phyloP scores from a whole-genome alignment of 192 early-diverging fungal species.

The Backusella tarrabulga region DNA sequence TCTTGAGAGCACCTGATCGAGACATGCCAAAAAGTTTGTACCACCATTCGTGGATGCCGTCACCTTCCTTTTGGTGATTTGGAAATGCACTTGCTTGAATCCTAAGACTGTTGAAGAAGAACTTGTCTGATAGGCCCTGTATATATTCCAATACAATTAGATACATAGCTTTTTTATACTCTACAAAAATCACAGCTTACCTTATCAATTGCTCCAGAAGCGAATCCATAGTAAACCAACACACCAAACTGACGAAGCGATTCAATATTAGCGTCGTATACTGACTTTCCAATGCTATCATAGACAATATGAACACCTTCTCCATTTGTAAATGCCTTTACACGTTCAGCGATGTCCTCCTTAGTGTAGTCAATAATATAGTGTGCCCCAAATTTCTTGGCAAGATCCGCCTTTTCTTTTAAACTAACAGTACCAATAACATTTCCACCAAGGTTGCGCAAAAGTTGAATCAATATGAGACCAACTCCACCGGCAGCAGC shows the following conservation, averaged over 20 bases:
- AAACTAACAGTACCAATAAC: conserved; percentile 87
- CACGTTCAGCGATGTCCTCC: conserved; percentile 60
- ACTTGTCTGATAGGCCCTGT: too few species aligned
- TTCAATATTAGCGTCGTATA: conserved; percentile 71
- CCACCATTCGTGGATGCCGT: conserved; percentile 63
- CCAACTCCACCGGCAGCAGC: conserved; percentile 93
- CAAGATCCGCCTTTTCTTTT: conserved; percentile 66
- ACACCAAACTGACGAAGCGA: conserved; percentile 66
- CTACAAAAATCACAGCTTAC: conserved; percentile 26
- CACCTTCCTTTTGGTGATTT: conserved; percentile 59
- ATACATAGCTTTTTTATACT: too few species aligned
- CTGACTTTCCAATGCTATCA: conserved; percentile 86
- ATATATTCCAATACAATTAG: too few species aligned
- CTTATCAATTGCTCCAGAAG: conserved; percentile 74
- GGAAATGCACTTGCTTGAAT: conserved; percentile 25
- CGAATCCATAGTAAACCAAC: conserved; percentile 87
- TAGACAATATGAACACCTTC: conserved; percentile 79
- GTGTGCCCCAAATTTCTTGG: conserved; percentile 63
- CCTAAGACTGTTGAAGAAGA: too few species aligned
- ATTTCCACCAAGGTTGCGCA: conserved; percentile 72
- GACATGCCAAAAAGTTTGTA: conserved; percentile 61
- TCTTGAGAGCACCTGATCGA: conserved; percentile 52
- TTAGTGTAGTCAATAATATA: conserved; percentile 72
- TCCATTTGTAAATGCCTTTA: conserved; percentile 69
- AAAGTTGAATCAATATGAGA: conserved; percentile 73